A percentile compares a stretch with the other conserved stretches of the same genome.
Conservation (phyloP, 345 rosid genomes). For the Passiflora organensis region DNA sequence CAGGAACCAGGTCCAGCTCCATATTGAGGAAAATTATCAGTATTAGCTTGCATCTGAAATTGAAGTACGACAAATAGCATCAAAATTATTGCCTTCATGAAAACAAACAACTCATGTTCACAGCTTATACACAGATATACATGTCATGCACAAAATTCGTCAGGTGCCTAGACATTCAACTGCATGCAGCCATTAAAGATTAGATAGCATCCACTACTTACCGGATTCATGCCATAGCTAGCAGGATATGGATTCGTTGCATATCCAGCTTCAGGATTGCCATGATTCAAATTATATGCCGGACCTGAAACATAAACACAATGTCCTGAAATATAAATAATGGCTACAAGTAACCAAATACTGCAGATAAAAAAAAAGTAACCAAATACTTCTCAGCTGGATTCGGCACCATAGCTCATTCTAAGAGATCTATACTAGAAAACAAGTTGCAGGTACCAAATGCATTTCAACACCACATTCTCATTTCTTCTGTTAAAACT, state of each 20-base stretch:
- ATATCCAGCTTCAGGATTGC: slow-evolving; percentile 67
- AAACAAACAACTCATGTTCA: background rate
- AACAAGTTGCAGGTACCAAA: too few relatives aligned
- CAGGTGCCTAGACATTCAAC: background rate
- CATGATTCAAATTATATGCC: slow-evolving; percentile 51
- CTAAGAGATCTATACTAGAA: too few relatives aligned
- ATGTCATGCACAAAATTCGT: background rate
- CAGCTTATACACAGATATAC: background rate
- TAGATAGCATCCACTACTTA: slow-evolving; percentile 33
- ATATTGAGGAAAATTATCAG: slow-evolving; percentile 67
- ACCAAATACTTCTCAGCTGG: too few relatives aligned
- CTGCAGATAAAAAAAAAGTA: too few relatives aligned
- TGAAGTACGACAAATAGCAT: background rate
- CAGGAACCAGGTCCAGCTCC: slow-evolving; percentile 62
- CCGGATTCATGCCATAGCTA: slow-evolving; percentile 73
- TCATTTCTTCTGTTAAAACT: too few relatives aligned
- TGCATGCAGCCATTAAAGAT: too few relatives aligned
- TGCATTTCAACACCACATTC: too few relatives aligned
- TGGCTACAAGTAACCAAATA: too few relatives aligned
- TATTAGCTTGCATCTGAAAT: slow-evolving; percentile 53
- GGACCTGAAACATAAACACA: slow-evolving; percentile 35
- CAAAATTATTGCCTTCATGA: too few relatives aligned
- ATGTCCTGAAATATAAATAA: too few relatives aligned
- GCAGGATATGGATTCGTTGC: slow-evolving; percentile 55
- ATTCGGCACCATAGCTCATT: too few relatives aligned